Evolutionary conservation across 2,329 filamentous ascomycete genomes (phyloP).

Genomic region (Aurifilum marmelostoma): DNA sequence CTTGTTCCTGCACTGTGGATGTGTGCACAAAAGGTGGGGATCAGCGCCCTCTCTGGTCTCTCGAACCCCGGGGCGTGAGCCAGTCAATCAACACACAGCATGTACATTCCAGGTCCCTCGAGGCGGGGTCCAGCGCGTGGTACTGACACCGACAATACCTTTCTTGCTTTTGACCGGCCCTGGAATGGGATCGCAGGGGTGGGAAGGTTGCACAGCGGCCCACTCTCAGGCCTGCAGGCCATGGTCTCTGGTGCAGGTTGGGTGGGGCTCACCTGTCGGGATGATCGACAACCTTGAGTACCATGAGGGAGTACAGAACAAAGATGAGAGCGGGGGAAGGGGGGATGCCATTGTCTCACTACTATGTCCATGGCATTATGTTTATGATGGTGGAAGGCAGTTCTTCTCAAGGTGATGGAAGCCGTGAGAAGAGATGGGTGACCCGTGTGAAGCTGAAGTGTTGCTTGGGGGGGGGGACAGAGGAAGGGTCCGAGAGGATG

Average conservation of each 20-base stretch:
- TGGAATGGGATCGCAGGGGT: slow-evolving; percentile 1
- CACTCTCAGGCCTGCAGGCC: background rate
- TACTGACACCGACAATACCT: background rate
- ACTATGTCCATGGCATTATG: background rate
- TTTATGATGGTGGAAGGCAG: background rate
- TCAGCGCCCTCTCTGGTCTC: background rate
- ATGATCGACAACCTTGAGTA: background rate
- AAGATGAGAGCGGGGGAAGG: background rate
- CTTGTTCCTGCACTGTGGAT: slow-evolving; percentile 14
- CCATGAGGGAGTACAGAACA: background rate
- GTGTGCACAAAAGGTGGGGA: slow-evolving; percentile 7
- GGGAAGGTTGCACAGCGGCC: background rate
- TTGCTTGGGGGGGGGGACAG: background rate
- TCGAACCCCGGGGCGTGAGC: background rate
- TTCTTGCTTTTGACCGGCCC: background rate
- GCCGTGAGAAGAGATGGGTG: background rate
- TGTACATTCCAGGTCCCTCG: background rate
- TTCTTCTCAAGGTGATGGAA: too few species aligned
- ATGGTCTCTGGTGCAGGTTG: slow-evolving; percentile 2
- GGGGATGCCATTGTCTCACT: background rate
- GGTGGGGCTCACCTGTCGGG: background rate
- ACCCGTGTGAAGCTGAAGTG: background rate
- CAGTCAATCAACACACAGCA: background rate
- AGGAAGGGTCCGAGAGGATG: background rate
- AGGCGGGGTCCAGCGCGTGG: background rate